phyloP scores from a whole-genome alignment of 306 rosid genomes.

The Castanospermum australe region DNA sequence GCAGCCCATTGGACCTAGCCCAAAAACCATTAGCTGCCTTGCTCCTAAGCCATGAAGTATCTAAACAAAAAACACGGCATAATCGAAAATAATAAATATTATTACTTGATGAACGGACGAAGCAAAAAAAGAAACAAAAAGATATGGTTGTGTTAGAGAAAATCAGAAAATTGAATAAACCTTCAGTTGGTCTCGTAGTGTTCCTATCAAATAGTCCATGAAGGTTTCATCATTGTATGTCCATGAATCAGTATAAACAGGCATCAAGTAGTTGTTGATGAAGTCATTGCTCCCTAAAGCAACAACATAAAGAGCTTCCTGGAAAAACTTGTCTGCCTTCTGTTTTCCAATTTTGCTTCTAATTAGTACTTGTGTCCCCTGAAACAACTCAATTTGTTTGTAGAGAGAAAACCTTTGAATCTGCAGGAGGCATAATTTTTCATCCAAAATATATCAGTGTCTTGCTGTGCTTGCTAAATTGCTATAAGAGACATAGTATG shows the following conservation, averaged over 20 bases:
- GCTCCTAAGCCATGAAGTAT: constrained; percentile 77
- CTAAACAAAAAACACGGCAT: constrained; percentile 33
- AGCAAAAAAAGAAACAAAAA: neutral
- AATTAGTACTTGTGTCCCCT: constrained; percentile 63
- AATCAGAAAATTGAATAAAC: constrained; percentile 39
- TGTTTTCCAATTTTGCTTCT: constrained; percentile 56
- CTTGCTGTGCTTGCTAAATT: neutral
- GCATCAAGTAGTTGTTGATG: constrained; percentile 93
- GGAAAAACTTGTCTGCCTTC: constrained; percentile 62
- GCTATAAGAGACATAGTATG: neutral
- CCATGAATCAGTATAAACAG: constrained; percentile 88
- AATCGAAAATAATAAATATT: neutral
- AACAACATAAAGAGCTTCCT: constrained; percentile 62
- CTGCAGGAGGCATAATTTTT: constrained; percentile 42
- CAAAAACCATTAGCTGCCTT: constrained; percentile 81
- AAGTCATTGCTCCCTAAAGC: constrained; percentile 96
- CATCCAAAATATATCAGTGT: neutral
- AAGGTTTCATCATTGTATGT: constrained; percentile 76
- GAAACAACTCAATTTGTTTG: constrained; percentile 78
- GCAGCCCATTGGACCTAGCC: constrained; percentile 95
- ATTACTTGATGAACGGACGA: neutral
- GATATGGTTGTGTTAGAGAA: neutral
- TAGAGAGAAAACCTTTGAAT: constrained; percentile 68
- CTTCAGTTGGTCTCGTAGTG: constrained; percentile 62
- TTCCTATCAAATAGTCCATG: constrained; percentile 66